A percentile compares a stretch with the other conserved stretches of the same genome.
These are phyloP conservation scores for Ceratocystis cubensis DNA, from an alignment of 2,329 filamentous ascomycete genomes.

Conservation along the genomic window DNA sequence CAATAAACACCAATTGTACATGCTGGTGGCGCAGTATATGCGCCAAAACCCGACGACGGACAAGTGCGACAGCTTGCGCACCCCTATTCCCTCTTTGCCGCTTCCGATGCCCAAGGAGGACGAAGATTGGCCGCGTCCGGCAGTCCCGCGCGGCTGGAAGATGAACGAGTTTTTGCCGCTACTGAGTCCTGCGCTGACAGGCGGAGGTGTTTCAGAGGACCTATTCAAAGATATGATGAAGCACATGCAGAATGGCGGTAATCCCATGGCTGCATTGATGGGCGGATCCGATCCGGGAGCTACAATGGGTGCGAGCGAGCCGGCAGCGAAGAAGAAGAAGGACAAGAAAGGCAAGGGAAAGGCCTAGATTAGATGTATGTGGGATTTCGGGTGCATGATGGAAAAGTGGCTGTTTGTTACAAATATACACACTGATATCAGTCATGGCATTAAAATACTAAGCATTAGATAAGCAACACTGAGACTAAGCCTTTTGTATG, in stretches of 20 bases:
- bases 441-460: not conserved
- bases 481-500: not conserved
- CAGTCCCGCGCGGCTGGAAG: constrained; percentile 82
- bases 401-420: not conserved
- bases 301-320: constrained; percentile 23
- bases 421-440: not conserved
- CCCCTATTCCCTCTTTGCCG: constrained; percentile 62
- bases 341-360: constrained; percentile 40
- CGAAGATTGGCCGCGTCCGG: constrained; percentile 57
- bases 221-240: constrained; percentile 95
- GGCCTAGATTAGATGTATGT: constrained; percentile 22
- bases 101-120: constrained; percentile 46
- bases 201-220: constrained; percentile 88
- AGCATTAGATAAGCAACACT: not conserved
- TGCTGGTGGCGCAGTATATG: constrained; percentile 65
- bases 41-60: constrained; percentile 65
- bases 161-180: constrained; percentile 72
- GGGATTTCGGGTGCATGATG: not conserved
- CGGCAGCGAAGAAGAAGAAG: constrained; percentile 36
- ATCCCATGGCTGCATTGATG: constrained; percentile 36
- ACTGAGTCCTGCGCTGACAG: constrained; percentile 78
- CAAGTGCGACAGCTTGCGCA: constrained; percentile 51
- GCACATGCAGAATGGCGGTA: constrained; percentile 56
- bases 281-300: constrained; percentile 28
- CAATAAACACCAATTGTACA: constrained; percentile 78